Evolutionary conservation across 148 eudicot species (phyloP), one percentile per base, ranked within the genome.

Genomic region (Rhododendron griersonianum): DNA sequence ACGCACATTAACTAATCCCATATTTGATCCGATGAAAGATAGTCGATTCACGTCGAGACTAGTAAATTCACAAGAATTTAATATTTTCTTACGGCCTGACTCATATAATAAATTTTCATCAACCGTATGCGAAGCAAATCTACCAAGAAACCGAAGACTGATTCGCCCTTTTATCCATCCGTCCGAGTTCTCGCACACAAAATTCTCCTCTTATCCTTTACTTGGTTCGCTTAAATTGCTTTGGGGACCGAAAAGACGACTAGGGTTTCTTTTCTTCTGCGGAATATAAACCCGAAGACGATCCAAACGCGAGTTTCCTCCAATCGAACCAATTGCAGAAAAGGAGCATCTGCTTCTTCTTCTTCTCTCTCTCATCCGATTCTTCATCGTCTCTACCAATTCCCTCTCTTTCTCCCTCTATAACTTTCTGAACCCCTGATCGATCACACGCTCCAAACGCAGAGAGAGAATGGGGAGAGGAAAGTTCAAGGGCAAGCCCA

Each of bases 401-500:
- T 7, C 67, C 55, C 28, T 57, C 28, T 57, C n/a, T 18, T 30
- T 53, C 83, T 30, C 83, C 18, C 44, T 51, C 57, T 48, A 16
- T 81, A 1, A 6, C 57, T 48, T 6, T 59, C 65, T 59, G 59
- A 48, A 11, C n/a, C 13, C 11, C 25, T 57, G 71, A 81, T 81
- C 83, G 44, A 81, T 11, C 71, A 3, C 45, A 5, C 69, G 37
- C 28, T 65, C 41, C 6, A 3, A 71, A 13, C 30, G 57, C 23
- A 51, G 69, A 51, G 73, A 61, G 75, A 61, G 75, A 45, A 93
- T 93, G 95, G 95, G 92, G 19, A 92, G 95, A 88, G 94, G 95
- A 78, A 93, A 93, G 87, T 93, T 91, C 91, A 93, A 93, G 89
- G 91, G 91, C 51, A 93, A 93, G 88, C 95, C 95, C 74, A 93